phyloP scores from a whole-genome alignment of 2,329 filamentous ascomycete species.

The Apiospora saccharicola region DNA sequence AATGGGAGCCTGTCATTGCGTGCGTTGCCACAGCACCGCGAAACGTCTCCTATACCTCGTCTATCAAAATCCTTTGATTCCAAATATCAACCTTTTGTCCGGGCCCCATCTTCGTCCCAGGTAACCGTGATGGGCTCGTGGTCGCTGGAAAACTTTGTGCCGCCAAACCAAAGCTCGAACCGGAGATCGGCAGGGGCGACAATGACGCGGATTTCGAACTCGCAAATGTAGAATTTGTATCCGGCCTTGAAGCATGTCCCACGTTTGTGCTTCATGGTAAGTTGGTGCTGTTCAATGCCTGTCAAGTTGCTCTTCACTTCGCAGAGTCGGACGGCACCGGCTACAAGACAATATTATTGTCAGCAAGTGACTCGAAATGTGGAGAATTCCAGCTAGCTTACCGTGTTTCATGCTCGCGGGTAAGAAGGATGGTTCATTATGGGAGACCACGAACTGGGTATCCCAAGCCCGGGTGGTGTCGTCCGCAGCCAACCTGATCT shows the following conservation, averaged over 20 bases:
- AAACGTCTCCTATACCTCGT: no score
- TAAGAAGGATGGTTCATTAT: slow-evolving; percentile 45
- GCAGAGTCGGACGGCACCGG: slow-evolving; percentile 47
- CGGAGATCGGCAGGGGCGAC: slow-evolving; percentile 62
- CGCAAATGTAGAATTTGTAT: slow-evolving; percentile 48
- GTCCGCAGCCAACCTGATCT: slow-evolving; percentile 43
- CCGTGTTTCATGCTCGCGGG: slow-evolving; percentile 48
- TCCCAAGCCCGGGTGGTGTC: slow-evolving; percentile 46
- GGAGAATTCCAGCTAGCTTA: slow-evolving; percentile 31
- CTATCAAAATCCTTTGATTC: no score
- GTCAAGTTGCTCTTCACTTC: slow-evolving; percentile 50
- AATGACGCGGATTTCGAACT: slow-evolving; percentile 60
- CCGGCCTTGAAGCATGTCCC: slow-evolving; percentile 42
- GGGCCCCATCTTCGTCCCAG: slow-evolving; percentile 44
- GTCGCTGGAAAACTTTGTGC: slow-evolving; percentile 47
- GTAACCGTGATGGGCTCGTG: slow-evolving; percentile 47
- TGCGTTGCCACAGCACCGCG: no score
- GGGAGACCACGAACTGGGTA: slow-evolving; percentile 49
- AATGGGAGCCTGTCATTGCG: no score
- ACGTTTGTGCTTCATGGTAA: slow-evolving; percentile 47
- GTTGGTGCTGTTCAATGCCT: slow-evolving; percentile 47
- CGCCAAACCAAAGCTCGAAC: slow-evolving; percentile 54
- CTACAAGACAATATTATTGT: neutral
- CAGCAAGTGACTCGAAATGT: neutral
- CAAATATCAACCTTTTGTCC: neutral